These are phyloP conservation scores for Blastobotrys serpentis DNA, from an alignment of 1,139 yeast species.

Conservation along the genomic window DNA sequence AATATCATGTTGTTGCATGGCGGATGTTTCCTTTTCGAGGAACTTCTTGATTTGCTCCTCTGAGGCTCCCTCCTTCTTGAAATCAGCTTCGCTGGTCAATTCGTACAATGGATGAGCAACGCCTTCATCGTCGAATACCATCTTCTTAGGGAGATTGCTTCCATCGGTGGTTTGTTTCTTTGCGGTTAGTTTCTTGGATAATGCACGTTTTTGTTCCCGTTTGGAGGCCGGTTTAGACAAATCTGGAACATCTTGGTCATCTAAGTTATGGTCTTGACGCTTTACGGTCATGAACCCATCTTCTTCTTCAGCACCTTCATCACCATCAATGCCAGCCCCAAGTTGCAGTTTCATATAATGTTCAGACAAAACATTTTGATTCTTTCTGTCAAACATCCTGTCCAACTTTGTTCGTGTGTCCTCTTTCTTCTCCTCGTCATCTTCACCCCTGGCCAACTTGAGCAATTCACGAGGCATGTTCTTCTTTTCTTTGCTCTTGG, in stretches of 20 bases:
- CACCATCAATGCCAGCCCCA: conserved; percentile 35
- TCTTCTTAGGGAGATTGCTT: conserved; percentile 58
- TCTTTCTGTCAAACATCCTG: conserved; percentile 91
- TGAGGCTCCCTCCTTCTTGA: conserved; percentile 75
- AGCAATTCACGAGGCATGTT: conserved; percentile 74
- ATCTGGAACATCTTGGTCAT: conserved; percentile 65
- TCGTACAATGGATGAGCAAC: conserved; percentile 86
- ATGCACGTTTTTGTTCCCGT: conserved; percentile 82
- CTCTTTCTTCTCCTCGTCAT: conserved; percentile 39
- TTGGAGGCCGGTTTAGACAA: conserved; percentile 66
- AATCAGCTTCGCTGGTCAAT: conserved; percentile 85
- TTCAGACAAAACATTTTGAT: conserved; percentile 88
- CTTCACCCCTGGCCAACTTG: conserved; percentile 58
- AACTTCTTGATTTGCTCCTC: conserved; percentile 64
- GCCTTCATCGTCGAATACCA: conserved; percentile 93
- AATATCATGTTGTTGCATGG: conserved; percentile 69
- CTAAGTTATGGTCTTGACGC: conserved; percentile 67
- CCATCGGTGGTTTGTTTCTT: conserved; percentile 46
- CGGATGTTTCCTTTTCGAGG: conserved; percentile 61
- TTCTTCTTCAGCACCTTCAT: conserved; percentile 52
- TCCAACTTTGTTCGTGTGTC: conserved; percentile 72
- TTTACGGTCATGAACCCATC: conserved; percentile 75
- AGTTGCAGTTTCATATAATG: conserved; percentile 66
- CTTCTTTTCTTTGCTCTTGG: conserved; percentile 66
- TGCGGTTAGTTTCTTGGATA: conserved; percentile 75